Conservation (phyloP, 331 rosid species). For the Rosa hybrid region DNA sequence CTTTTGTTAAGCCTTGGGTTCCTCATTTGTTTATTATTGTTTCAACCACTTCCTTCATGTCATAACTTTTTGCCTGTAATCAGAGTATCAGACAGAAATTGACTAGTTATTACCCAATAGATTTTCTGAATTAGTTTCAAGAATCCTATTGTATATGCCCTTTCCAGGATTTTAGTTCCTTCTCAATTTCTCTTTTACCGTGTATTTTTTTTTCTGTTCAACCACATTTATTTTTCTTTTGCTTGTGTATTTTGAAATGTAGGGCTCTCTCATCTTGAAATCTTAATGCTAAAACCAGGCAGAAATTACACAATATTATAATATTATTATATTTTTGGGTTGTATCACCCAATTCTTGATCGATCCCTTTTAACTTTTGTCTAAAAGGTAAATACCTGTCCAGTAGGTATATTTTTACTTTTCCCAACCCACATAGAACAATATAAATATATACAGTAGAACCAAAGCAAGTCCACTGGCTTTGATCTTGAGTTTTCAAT, state of each 20-base stretch:
- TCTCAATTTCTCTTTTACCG: background rate
- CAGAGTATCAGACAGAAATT: background rate
- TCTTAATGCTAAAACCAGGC: background rate
- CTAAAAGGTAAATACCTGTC: background rate
- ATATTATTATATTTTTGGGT: background rate
- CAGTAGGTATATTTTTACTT: background rate
- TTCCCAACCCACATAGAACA: background rate
- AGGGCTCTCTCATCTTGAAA: background rate
- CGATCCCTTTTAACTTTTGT: background rate
- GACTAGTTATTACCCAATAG: background rate
- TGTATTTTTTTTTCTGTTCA: background rate
- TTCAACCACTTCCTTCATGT: background rate
- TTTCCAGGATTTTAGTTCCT: background rate
- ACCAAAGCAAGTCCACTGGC: background rate
- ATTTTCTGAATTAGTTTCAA: background rate
- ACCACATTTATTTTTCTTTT: background rate
- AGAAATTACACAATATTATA: background rate
- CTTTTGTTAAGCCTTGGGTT: background rate
- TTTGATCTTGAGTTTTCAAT: background rate
- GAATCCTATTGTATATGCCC: background rate
- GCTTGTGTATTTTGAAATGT: background rate
- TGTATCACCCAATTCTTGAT: background rate
- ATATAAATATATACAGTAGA: background rate
- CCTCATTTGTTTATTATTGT: slow-evolving; percentile 1
- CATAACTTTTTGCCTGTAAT: background rate